Evolutionary conservation across 768 basidiomycete genomes (phyloP), one percentile per base, ranked within the genome.

Genomic region (Cystobasidium onofrii): DNA sequence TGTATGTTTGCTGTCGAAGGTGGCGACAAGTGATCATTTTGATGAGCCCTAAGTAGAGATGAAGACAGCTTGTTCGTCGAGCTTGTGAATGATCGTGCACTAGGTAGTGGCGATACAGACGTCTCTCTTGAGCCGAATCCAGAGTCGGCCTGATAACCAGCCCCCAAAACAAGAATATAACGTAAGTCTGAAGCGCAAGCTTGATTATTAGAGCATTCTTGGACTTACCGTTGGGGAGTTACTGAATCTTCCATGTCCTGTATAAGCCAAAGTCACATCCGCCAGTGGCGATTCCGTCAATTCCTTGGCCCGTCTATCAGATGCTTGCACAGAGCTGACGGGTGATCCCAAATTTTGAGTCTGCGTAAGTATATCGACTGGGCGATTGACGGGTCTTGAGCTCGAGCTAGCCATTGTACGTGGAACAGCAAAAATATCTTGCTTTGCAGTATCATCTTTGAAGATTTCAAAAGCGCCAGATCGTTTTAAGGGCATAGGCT

Each of bases 251-350:
- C 63, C 63, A 1, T 20, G 10, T 6, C 63, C 63, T 27, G 63
- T 64, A 36, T 64, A 64, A 2, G 63, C 63, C 39, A 25, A 36
- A 36, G 63, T 64, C 7, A 64, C 63, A 27, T 64, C 63, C 33
- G 63, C 63, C 2, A 64, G 39, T 6, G 63, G 63, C 18, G 36
- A 41, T 46, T 64, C 63, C 39, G 63, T 64, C 36, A 64, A 46
- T 46, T 64, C 33, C 27, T 41, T 64, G 17, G 43, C 43, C n/a
- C 63, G 36, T 23, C 63, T 64, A 39, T 64, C 63, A 17, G 63
- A 25, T 9, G 46, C 46, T 50, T 50, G 46, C 15, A 60, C 27
- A 15, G 57, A 60, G 20, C 12, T 6, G 6, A 60, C 57, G 25
- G 57, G 57, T 4, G 57, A 60, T 27, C 29, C 3, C 29, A 60